These are phyloP conservation scores for Nicotiana benthamiana DNA, from an alignment of 257 asterid genomes.

Conservation along the genomic window DNA sequence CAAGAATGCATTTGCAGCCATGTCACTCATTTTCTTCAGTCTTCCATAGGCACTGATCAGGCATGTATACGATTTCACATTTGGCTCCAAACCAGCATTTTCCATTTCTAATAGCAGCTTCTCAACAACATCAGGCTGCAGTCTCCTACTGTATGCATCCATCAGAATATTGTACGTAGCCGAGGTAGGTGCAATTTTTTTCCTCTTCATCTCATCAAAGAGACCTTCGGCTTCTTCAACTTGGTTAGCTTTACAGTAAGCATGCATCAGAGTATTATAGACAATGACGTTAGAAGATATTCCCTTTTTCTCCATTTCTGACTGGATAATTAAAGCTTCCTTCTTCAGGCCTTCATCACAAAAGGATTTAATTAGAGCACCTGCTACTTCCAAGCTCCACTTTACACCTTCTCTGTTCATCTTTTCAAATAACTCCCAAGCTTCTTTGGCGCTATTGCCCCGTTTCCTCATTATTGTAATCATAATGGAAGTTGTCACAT, in stretches of 20 bases:
- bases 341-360: slow-evolving; percentile 83
- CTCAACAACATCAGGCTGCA: slow-evolving; percentile 83
- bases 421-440: slow-evolving; percentile 68
- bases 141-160: slow-evolving; percentile 85
- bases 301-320: slow-evolving; percentile 76
- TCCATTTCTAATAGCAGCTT: slow-evolving; percentile 73
- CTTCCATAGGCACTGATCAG: slow-evolving; percentile 87
- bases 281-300: slow-evolving; percentile 63
- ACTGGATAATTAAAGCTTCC: slow-evolving; percentile 80
- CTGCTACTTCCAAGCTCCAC: slow-evolving; percentile 80
- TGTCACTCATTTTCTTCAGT: slow-evolving; percentile 68
- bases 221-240: slow-evolving; percentile 90
- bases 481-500: slow-evolving; percentile 70
- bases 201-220: slow-evolving; percentile 72
- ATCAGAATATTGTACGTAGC: slow-evolving; percentile 72
- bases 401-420: slow-evolving; percentile 60
- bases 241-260: slow-evolving; percentile 64
- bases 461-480: slow-evolving; percentile 73
- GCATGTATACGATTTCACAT: slow-evolving; percentile 81
- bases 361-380: slow-evolving; percentile 77
- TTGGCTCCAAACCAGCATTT: slow-evolving; percentile 51
- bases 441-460: slow-evolving; percentile 66
- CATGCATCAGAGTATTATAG: slow-evolving; percentile 79
- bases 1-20: slow-evolving; percentile 84
- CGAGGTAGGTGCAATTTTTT: slow-evolving; percentile 54